Base-by-base conservation (phyloP, 163 green algal genomes). In the Coccomyxa subellipsoidea region DNA sequence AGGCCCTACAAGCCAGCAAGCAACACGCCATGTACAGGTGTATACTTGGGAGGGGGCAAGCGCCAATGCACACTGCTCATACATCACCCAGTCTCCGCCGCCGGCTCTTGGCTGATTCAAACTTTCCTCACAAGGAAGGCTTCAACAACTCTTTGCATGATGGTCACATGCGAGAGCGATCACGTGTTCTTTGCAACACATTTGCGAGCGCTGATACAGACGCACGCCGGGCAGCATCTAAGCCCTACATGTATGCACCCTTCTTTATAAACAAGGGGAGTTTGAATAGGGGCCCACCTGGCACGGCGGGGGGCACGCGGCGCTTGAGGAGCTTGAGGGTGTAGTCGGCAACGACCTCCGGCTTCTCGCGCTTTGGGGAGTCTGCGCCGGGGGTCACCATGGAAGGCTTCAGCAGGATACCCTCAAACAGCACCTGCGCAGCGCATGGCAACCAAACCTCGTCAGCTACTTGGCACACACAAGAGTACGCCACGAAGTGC, bases 311-410 rank as follows among this genome's bases (percentile, higher is more conserved):
- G 80, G 97, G 97, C 86, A 99, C 97, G 81, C 96, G 95, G 88
- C 96, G 94, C 85, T 90, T 93, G 69, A 99, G 92, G 90, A 99
- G 94, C 87, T 96, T 96, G 47, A 99, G 89, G 73, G 96, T 99
- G 93, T 98, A 98, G 73, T 95, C 93, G 80, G 96, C 94, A 7
- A 98, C 93, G 81, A 92, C 83, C 38, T 95, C 92, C 69, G 95
- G 91, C 82, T 86, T 88, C 78, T 88, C 85, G 77, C 87, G 87
- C 84, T 92, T 94, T 35, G 81, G 75, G 90, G 87, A 95, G 85
- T 99, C 96, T 72, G 93, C 93, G 84, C 96, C 97, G 40, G 97
- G 96, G 84, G 96, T 99, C 82, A 99, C 96, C 97, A 99, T 99
- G 92, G 92, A 94, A 77, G 97, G 97, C 95, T 99, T 99, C 77